Percentiles rank a stretch among this genome's conserved stretches.
phyloP scores from a whole-genome alignment of 176 grass and related monocot species.

The Oryza australiensis region DNA sequence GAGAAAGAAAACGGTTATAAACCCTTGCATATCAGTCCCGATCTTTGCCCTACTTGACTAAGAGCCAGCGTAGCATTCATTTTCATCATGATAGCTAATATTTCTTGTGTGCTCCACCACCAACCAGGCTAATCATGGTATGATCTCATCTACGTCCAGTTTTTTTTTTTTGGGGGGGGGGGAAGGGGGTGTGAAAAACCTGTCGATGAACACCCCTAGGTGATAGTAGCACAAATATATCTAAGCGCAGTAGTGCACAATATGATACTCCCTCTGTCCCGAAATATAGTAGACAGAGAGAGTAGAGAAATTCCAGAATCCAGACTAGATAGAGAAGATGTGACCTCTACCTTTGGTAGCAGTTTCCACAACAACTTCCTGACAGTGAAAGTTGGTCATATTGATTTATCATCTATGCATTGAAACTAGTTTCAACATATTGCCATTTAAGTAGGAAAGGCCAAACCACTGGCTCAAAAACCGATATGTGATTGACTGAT shows the following conservation, averaged over 20 bases:
- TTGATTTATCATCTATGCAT: slow-evolving; percentile 8
- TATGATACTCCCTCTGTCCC: too few relatives aligned
- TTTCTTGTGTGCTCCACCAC: too few relatives aligned
- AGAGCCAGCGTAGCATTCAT: not conserved
- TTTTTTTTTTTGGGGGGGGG: too few relatives aligned
- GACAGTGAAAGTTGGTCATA: not conserved
- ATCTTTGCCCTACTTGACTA: not conserved
- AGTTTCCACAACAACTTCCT: not conserved
- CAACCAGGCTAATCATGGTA: too few relatives aligned
- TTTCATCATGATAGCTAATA: not conserved
- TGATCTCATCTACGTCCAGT: too few relatives aligned
- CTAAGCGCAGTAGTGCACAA: not conserved
- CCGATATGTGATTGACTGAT: not conserved
- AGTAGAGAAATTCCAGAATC: too few relatives aligned
- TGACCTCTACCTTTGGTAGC: not conserved
- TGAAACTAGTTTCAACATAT: slow-evolving; percentile 8
- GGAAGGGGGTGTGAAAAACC: too few relatives aligned
- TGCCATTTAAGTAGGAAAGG: not conserved
- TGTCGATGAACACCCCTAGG: too few relatives aligned
- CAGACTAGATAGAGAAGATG: not conserved
- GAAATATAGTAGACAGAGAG: too few relatives aligned
- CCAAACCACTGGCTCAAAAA: not conserved
- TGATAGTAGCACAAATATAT: not conserved
- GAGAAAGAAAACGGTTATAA: not conserved
- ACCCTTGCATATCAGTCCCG: too few relatives aligned